phyloP scores from a whole-genome alignment of 345 rosid species.

The Bretschneidera sinensis region DNA sequence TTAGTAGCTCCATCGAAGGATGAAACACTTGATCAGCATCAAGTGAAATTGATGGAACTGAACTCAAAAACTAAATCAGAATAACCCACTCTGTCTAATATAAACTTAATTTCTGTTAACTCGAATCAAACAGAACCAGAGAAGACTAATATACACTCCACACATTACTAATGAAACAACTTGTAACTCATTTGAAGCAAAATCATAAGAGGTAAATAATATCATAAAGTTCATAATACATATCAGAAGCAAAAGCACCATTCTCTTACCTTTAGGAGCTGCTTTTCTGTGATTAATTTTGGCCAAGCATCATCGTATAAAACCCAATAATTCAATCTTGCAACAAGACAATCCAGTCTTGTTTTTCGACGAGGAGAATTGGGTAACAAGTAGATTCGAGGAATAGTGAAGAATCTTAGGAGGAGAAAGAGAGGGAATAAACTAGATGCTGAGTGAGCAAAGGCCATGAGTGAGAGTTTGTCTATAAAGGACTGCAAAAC shows the following conservation, averaged over 20 bases:
- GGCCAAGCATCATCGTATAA: not conserved
- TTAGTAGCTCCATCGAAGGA: too few relatives aligned
- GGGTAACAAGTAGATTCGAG: conserved; percentile 1
- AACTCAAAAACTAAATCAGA: not conserved
- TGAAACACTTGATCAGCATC: not conserved
- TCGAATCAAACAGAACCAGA: not conserved
- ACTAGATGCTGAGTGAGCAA: conserved; percentile 12
- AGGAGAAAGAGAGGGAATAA: conserved; percentile 5
- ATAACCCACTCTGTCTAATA: not conserved
- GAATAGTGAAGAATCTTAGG: not conserved
- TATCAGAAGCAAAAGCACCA: not conserved
- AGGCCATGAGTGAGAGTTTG: conserved; percentile 3
- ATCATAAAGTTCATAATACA: not conserved
- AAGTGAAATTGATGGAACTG: not conserved
- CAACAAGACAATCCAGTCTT: not conserved
- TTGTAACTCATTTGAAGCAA: not conserved
- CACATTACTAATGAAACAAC: not conserved
- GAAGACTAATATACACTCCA: not conserved
- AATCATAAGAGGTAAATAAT: not conserved
- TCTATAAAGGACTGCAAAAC: conserved; percentile 5
- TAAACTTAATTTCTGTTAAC: too few relatives aligned
- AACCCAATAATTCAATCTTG: conserved; percentile 1
- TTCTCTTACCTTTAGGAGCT: not conserved
- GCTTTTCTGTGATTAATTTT: not conserved
- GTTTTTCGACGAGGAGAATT: not conserved